Evolutionary conservation across 306 rosid genomes (phyloP).

Genomic region (Citrullus colocynthis): DNA sequence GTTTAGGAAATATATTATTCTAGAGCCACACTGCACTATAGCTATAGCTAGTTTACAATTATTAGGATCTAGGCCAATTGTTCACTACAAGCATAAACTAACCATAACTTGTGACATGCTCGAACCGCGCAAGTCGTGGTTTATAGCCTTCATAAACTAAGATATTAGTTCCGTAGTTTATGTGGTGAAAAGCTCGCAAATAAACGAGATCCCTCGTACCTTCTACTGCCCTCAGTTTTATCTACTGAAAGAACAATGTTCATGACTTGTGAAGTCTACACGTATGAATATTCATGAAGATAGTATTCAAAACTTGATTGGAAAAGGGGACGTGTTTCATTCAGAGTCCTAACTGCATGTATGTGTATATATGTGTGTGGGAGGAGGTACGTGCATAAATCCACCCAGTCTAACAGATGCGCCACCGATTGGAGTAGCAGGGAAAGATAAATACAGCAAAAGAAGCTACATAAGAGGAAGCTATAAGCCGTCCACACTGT

Average conservation of each 20-base stretch:
- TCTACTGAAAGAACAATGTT: not conserved
- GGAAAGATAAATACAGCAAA: not conserved
- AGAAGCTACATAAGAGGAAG: not conserved
- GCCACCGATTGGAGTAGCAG: not conserved
- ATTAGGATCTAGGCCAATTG: not conserved
- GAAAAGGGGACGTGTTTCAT: not conserved
- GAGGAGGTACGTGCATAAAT: not conserved
- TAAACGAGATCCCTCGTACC: not conserved
- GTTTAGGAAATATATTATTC: not conserved
- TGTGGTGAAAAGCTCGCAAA: not conserved
- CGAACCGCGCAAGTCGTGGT: not conserved
- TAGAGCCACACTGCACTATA: not conserved
- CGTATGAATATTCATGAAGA: not conserved
- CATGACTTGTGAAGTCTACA: not conserved
- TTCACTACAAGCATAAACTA: not conserved
- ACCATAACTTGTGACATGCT: not conserved
- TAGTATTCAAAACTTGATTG: not conserved
- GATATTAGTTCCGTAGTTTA: not conserved
- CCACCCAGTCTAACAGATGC: not conserved
- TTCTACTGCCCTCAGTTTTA: not conserved
- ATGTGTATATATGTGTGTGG: not conserved
- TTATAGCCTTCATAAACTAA: not conserved
- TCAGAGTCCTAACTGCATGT: not conserved
- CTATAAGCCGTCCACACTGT: not conserved
- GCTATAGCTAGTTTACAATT: not conserved